Conservation (phyloP, 306 rosid species). For the Benincasa hispida region DNA sequence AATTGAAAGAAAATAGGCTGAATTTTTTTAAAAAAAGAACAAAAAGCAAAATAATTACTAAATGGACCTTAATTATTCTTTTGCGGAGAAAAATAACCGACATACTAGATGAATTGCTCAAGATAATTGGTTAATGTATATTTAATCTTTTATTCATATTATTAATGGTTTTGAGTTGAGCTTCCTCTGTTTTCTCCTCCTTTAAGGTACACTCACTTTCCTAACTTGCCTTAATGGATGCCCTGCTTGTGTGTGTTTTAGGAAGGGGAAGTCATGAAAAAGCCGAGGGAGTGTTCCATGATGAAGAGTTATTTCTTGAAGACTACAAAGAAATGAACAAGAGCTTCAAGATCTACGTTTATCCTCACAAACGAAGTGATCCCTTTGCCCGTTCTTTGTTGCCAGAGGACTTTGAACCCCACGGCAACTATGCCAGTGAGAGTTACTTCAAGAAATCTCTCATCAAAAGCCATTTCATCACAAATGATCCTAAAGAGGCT, state of each 20-base stretch:
- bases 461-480: constrained; percentile 48
- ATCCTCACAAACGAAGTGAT: constrained; percentile 53
- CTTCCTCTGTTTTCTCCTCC: neutral
- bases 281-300: constrained; percentile 47
- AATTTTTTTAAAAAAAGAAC: too few relatives aligned
- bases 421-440: constrained; percentile 87
- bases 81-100: neutral
- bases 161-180: neutral
- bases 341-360: constrained; percentile 73
- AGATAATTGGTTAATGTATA: neutral
- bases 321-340: constrained; percentile 67
- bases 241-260: constrained; percentile 20
- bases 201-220: neutral
- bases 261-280: constrained; percentile 18
- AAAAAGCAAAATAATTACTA: too few relatives aligned
- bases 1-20: too few relatives aligned
- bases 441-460: constrained; percentile 68
- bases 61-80: too few relatives aligned
- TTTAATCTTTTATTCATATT: neutral
- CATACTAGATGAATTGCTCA: neutral
- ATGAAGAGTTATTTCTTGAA: constrained; percentile 42
- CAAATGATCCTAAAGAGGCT: constrained; percentile 43
- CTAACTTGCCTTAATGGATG: neutral
- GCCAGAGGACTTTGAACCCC: constrained; percentile 45
- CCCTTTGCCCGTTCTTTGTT: constrained; percentile 63